Evolutionary conservation across 1,284 basidiomycete genomes (phyloP).

Genomic region (Tylopilus orsonianus): DNA sequence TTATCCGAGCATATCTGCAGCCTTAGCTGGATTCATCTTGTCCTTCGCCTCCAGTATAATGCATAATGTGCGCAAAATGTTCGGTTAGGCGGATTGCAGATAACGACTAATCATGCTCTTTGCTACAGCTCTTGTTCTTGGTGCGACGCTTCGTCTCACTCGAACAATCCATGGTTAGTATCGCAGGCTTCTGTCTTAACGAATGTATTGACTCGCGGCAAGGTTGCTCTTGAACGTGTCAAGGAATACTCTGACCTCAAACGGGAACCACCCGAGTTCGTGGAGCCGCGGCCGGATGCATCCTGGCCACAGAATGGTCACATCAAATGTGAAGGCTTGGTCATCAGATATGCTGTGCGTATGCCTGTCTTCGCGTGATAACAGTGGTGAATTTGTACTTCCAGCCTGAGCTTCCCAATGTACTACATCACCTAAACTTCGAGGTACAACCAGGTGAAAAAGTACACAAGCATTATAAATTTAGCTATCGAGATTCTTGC

Average conservation of each 20-base stretch:
- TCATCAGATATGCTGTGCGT: slow-evolving; percentile 85
- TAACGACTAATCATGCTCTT: slow-evolving; percentile 31
- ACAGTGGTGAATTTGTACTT: slow-evolving; percentile 2
- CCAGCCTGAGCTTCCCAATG: slow-evolving; percentile 80
- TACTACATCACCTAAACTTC: slow-evolving; percentile 83
- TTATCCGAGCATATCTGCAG: slow-evolving; percentile 70
- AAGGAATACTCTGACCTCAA: slow-evolving; percentile 86
- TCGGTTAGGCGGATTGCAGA: not conserved
- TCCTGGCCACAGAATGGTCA: slow-evolving; percentile 80
- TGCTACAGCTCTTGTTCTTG: slow-evolving; percentile 48
- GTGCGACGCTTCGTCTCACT: slow-evolving; percentile 78
- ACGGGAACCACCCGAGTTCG: slow-evolving; percentile 76
- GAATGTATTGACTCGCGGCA: slow-evolving; percentile 10
- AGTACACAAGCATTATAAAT: slow-evolving; percentile 32
- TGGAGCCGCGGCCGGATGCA: slow-evolving; percentile 81
- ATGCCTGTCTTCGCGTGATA: not conserved
- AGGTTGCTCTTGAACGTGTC: slow-evolving; percentile 89
- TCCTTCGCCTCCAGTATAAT: slow-evolving; percentile 80
- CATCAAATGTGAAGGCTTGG: slow-evolving; percentile 78
- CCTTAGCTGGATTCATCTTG: slow-evolving; percentile 82
- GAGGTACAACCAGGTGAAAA: slow-evolving; percentile 75
- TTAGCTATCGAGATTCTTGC: not conserved
- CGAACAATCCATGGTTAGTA: slow-evolving; percentile 84
- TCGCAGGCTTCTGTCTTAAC: not conserved
- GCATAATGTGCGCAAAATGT: slow-evolving; percentile 55